These are phyloP conservation scores for Ascochyta viciae-villosae DNA, from an alignment of 2,329 filamentous ascomycete genomes.

Conservation along the genomic window DNA sequence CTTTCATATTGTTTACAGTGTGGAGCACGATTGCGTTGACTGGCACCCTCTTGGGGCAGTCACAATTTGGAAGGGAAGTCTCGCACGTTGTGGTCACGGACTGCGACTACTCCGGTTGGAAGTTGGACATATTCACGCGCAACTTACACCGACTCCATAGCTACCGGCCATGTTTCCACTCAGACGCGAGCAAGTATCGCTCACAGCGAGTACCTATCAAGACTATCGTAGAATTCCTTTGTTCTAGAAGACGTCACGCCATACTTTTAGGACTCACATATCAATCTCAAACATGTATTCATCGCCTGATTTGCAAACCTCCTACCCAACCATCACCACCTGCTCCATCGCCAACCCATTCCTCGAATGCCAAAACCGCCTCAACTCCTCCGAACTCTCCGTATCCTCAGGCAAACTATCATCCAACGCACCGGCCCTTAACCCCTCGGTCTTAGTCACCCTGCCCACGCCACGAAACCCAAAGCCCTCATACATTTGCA, in stretches of 20 bases:
- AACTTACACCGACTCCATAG: too few relatives aligned
- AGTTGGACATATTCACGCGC: too few relatives aligned
- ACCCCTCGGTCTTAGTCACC: conserved; percentile 19
- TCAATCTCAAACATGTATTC: neutral
- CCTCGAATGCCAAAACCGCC: conserved; percentile 22
- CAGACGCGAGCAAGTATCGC: too few relatives aligned
- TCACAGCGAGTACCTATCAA: too few relatives aligned
- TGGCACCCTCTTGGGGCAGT: neutral
- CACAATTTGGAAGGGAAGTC: neutral
- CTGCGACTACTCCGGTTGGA: too few relatives aligned
- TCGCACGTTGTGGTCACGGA: too few relatives aligned
- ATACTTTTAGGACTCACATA: too few relatives aligned
- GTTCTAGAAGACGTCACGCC: too few relatives aligned
- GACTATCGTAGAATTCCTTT: too few relatives aligned
- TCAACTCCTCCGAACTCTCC: conserved; percentile 18
- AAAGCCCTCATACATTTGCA: conserved; percentile 22
- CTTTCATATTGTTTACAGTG: neutral
- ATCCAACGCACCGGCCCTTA: conserved; percentile 20
- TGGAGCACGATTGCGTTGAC: neutral
- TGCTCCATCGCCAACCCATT: conserved; percentile 30
- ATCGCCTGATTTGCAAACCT: neutral
- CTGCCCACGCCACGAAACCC: conserved; percentile 22
- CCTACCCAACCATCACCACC: conserved; percentile 4
- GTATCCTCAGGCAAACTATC: conserved; percentile 26
- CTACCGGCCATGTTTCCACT: too few relatives aligned